Conservation (phyloP, 225 moss, liverwort and hornwort genomes). For the Rhytidiadelphus loreus region DNA sequence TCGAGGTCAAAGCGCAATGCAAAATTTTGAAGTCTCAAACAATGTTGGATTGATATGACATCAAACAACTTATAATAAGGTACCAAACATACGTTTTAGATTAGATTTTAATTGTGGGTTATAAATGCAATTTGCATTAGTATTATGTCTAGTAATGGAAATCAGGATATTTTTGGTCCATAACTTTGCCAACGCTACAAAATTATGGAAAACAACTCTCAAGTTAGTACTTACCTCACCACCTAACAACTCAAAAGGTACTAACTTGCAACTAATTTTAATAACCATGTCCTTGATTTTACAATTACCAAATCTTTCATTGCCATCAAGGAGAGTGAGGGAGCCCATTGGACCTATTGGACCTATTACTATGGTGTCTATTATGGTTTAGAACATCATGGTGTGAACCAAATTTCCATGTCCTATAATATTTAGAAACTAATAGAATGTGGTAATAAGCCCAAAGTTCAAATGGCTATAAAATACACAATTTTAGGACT, state of each 20-base stretch:
- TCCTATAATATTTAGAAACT: too few relatives aligned
- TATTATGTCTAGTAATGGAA: background rate
- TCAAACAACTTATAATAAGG: background rate
- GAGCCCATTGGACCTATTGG: too few relatives aligned
- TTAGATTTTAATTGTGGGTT: background rate
- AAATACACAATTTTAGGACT: background rate
- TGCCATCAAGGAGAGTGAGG: too few relatives aligned
- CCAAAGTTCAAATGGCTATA: background rate
- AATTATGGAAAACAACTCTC: too few relatives aligned
- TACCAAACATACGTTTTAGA: background rate
- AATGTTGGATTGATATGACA: background rate
- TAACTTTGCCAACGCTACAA: background rate
- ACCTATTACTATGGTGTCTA: too few relatives aligned
- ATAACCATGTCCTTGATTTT: background rate
- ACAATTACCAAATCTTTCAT: background rate
- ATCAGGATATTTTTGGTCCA: background rate
- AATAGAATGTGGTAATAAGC: background rate
- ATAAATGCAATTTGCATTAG: background rate
- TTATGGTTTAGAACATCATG: too few relatives aligned
- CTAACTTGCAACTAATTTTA: background rate
- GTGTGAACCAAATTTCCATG: too few relatives aligned
- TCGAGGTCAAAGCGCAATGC: background rate
- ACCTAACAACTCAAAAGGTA: background rate
- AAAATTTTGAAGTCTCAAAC: background rate
- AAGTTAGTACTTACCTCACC: background rate